Percentiles rank a stretch among this genome's conserved stretches.
phyloP scores from a whole-genome alignment of 2,329 filamentous ascomycete species.

The Curvularia verruculosa region DNA sequence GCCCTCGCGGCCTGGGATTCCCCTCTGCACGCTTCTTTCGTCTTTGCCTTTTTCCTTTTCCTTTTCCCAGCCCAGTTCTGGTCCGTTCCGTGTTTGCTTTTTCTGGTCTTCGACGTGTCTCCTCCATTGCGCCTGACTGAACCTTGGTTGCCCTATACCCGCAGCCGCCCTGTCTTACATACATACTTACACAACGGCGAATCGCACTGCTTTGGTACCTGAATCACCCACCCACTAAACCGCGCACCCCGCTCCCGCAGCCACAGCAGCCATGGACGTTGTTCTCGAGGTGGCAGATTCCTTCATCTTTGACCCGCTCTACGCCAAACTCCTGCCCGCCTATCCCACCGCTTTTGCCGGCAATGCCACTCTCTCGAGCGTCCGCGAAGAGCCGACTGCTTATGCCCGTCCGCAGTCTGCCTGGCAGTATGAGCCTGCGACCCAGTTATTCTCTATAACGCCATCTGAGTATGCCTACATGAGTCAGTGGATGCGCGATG shows the following conservation, averaged over 20 bases:
- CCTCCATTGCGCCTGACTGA: neutral
- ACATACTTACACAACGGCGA: constrained; percentile 18
- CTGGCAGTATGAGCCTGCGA: constrained; percentile 76
- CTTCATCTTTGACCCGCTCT: constrained; percentile 79
- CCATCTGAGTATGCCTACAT: constrained; percentile 79
- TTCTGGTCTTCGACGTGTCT: neutral
- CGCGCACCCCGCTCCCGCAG: constrained; percentile 13
- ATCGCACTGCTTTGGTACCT: constrained; percentile 30
- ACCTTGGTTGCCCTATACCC: constrained; percentile 3
- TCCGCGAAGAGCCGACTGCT: constrained; percentile 48
- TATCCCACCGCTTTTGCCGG: constrained; percentile 54
- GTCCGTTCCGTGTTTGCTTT: neutral
- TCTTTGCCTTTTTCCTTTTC: constrained; percentile 9
- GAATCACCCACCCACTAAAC: constrained; percentile 18
- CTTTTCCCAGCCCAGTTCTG: neutral
- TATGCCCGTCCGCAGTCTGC: constrained; percentile 34
- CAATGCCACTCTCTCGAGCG: constrained; percentile 64
- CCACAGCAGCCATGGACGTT: constrained; percentile 74
- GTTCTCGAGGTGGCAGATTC: constrained; percentile 85
- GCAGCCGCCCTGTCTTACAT: constrained; percentile 1
- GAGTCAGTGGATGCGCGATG: constrained; percentile 79
- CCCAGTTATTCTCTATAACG: constrained; percentile 69
- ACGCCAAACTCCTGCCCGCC: constrained; percentile 71
- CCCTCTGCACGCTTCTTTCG: constrained; percentile 6
- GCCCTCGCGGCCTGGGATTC: constrained; percentile 12